Base-by-base conservation (phyloP, 768 basidiomycete species). In the Auriculariales sp. region DNA sequence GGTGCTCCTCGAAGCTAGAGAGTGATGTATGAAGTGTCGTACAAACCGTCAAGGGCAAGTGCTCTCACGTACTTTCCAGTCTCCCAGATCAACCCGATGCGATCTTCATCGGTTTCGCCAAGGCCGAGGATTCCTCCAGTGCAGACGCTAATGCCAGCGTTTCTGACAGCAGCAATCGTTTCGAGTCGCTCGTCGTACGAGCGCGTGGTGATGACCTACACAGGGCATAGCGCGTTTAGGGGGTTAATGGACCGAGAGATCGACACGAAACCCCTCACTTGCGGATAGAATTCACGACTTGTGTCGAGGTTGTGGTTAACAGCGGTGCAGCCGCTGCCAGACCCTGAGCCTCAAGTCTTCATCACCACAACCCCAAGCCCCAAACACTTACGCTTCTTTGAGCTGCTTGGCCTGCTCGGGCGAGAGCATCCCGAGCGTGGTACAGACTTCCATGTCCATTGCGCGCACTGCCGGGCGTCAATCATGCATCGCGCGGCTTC, bases 271-370 rank as follows among this genome's bases (percentile, higher is more conserved):
- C n/a, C 3, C 42, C 70, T 39, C 56, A 87, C 91, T 69, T 85
- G 71, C 17, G 94, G 94, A 63, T 98, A 98, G 66, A 83, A 92
- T 66, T 98, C 94, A 54, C 94, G 77, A 28, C 93, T 97, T 0
- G 94, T 99, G 65, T 99, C 94, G 49, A 99, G 77, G 65, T 99
- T 99, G 64, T 99, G 94, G 63, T 99, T 99, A 67, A 98, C 97
- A 2, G 94, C 94, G 42, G 92, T 95, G 58, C 98, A 67, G 28
- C 94, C 94, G 30, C 86, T 89, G 54, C 32, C 30, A 3, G 17
- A 27, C 29, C 28, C 27, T 55, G 44, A 28, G 34, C n/a, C 34
- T 22, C 3, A 28, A 46, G 25, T 51, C 27, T 19, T 15, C 27
- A 15, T 14, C 17, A 14, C 29, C 42, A 35, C 34, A 14, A 28